Conservation (phyloP, 2,329 filamentous ascomycete genomes). For the Madurella mycetomatis region DNA sequence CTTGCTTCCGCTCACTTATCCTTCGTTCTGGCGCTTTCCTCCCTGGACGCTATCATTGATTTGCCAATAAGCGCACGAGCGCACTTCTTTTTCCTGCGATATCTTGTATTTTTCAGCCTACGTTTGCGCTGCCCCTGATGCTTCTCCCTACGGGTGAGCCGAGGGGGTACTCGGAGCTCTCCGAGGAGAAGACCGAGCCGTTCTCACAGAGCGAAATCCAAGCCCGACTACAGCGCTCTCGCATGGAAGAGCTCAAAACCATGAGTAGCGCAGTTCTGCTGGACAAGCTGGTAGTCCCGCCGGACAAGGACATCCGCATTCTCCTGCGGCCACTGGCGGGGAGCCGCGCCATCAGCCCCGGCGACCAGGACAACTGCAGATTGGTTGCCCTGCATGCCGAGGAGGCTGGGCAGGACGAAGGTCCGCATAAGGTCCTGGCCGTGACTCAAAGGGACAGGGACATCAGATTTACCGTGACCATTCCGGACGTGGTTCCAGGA, state of each 20-base stretch:
- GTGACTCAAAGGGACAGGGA: slow-evolving; percentile 57
- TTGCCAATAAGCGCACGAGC: not conserved
- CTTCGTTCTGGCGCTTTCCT: not conserved
- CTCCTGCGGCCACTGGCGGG: slow-evolving; percentile 51
- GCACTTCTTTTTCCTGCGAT: not conserved
- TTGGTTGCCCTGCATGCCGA: slow-evolving; percentile 55
- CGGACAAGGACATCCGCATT: slow-evolving; percentile 52
- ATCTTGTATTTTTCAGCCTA: not conserved
- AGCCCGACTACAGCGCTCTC: slow-evolving; percentile 43
- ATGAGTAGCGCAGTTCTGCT: slow-evolving; percentile 46
- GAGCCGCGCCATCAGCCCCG: slow-evolving; percentile 52
- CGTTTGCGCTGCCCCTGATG: slow-evolving; percentile 12
- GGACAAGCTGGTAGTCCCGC: slow-evolving; percentile 43
- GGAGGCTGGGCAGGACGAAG: slow-evolving; percentile 46
- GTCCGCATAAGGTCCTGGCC: slow-evolving; percentile 54
- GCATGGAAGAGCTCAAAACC: slow-evolving; percentile 40
- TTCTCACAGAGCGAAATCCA: slow-evolving; percentile 55
- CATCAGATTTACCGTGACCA: slow-evolving; percentile 56
- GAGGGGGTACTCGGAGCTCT: slow-evolving; percentile 30
- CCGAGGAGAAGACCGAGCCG: slow-evolving; percentile 54
- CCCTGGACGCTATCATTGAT: slow-evolving; percentile 1
- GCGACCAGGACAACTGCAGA: slow-evolving; percentile 49
- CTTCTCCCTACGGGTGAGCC: slow-evolving; percentile 41
- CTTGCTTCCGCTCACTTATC: not conserved
- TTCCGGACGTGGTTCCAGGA: slow-evolving; percentile 42